phyloP scores from a whole-genome alignment of 805 yeast species.

The Kurtzmaniella cleridarum region DNA sequence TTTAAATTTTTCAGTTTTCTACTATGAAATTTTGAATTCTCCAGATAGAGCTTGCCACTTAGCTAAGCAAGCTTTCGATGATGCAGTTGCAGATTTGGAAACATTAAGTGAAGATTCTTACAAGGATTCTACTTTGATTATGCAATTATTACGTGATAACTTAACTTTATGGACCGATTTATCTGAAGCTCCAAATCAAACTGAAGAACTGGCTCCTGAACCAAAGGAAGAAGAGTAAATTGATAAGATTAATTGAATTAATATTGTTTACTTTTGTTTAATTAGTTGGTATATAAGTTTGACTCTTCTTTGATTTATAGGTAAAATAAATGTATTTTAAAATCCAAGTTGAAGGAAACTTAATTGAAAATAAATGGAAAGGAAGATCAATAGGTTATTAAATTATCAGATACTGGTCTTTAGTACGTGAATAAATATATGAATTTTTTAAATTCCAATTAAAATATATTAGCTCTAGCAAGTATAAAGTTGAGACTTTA shows the following conservation, averaged over 20 bases:
- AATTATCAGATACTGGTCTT: no score
- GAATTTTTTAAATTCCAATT: no score
- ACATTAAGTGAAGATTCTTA: constrained; percentile 96
- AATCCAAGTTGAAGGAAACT: not conserved
- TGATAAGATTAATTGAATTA: not conserved
- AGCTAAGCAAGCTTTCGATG: constrained; percentile 98
- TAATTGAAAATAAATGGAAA: not conserved
- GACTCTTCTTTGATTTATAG: not conserved
- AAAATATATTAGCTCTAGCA: no score
- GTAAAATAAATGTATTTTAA: no score
- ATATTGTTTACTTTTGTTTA: not conserved
- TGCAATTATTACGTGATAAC: constrained; percentile 98
- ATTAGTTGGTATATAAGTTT: not conserved
- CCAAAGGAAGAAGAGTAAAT: constrained; percentile 16
- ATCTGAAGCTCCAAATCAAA: constrained; percentile 63
- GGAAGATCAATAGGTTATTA: no score
- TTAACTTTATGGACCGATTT: constrained; percentile 97
- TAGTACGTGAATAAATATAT: no score
- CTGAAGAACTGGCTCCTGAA: constrained; percentile 24
- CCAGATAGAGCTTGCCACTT: constrained; percentile 98
- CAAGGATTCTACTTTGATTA: constrained; percentile 96
- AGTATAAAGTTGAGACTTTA: no score
- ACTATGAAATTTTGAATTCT: constrained; percentile 95
- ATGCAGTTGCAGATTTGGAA: constrained; percentile 97
- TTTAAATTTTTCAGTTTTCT: constrained; percentile 94